Evolutionary conservation across 2,329 filamentous ascomycete species (phyloP).

Genomic region (Verticillium zaregamsianum): DNA sequence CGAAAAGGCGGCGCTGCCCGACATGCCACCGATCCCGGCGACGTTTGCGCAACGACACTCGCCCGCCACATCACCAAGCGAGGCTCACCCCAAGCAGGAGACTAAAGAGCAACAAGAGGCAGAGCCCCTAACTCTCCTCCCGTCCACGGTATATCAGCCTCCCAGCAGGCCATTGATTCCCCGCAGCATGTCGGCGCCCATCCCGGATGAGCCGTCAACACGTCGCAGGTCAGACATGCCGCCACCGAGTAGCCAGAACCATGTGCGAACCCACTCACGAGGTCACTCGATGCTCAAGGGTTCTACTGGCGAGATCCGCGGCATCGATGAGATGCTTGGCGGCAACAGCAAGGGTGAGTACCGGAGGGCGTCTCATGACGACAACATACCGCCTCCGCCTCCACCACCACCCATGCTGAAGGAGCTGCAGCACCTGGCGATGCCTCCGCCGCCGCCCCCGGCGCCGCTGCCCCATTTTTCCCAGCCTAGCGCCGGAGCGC

Average conservation of each 20-base stretch:
- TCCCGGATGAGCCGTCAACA: constrained; percentile 37
- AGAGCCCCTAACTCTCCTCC: constrained; percentile 42
- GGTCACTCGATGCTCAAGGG: constrained; percentile 29
- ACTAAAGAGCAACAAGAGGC: constrained; percentile 20
- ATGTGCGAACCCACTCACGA: constrained; percentile 15
- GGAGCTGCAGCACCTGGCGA: constrained; percentile 59
- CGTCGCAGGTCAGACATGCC: constrained; percentile 20
- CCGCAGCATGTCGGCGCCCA: constrained; percentile 59
- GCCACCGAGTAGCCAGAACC: constrained; percentile 15
- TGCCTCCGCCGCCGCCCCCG: constrained; percentile 58
- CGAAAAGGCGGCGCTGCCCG: constrained; percentile 46
- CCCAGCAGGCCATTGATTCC: constrained; percentile 45
- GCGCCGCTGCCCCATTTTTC: constrained; percentile 47
- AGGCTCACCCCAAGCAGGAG: constrained; percentile 24
- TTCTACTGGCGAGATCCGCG: constrained; percentile 32
- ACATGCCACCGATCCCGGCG: constrained; percentile 50
- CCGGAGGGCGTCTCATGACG: constrained; percentile 45
- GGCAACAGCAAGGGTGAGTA: constrained; percentile 14
- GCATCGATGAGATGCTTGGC: constrained; percentile 43
- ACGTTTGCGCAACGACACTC: constrained; percentile 40
- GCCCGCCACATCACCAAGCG: constrained; percentile 30
- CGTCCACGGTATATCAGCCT: constrained; percentile 57
- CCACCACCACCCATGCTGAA: constrained; percentile 51
- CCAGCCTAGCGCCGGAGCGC: constrained; percentile 35
- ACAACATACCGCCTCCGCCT: constrained; percentile 46